A percentile compares a stretch with the other conserved stretches of the same genome.
Conservation (phyloP, 129 eudicot genomes). For the Ambrosia trifida region DNA sequence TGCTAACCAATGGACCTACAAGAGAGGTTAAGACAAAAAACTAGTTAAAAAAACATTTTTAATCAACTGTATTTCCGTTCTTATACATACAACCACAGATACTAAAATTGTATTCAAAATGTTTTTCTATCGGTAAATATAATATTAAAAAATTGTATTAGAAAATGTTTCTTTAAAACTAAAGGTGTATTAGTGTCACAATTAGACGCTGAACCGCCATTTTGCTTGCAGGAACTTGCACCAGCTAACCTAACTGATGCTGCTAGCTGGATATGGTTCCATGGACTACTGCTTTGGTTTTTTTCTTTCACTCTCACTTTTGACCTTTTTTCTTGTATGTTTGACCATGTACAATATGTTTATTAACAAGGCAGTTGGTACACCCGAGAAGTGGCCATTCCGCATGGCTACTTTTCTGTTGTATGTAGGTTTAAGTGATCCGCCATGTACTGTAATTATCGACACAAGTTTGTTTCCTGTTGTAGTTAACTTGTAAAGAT, state of each 20-base stretch:
- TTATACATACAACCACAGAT: too few relatives aligned
- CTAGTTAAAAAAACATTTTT: background rate
- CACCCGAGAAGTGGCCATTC: conserved; percentile 21
- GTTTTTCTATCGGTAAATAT: background rate
- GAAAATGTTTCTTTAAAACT: background rate
- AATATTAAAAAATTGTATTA: background rate
- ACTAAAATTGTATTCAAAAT: background rate
- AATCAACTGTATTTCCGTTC: background rate
- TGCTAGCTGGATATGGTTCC: conserved; percentile 33
- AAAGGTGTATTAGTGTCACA: background rate
- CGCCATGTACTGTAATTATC: conserved; percentile 34
- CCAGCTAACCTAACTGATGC: conserved; percentile 40
- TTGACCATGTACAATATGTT: conserved; percentile 35
- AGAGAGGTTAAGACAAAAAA: background rate
- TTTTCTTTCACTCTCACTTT: conserved; percentile 1
- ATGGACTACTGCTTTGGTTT: conserved; percentile 25
- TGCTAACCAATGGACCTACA: background rate
- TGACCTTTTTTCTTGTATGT: conserved; percentile 37
- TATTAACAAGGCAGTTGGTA: conserved; percentile 33
- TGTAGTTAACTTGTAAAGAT: conserved; percentile 20
- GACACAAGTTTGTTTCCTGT: conserved; percentile 5
- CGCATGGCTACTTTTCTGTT: conserved; percentile 24
- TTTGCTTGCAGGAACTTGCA: conserved; percentile 30
- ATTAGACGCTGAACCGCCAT: background rate
- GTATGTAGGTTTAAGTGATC: conserved; percentile 25